Percentiles rank a stretch among this genome's conserved stretches.
Evolutionary conservation across 495 filamentous ascomycete species (phyloP).

Genomic region (Neurospora sp.): DNA sequence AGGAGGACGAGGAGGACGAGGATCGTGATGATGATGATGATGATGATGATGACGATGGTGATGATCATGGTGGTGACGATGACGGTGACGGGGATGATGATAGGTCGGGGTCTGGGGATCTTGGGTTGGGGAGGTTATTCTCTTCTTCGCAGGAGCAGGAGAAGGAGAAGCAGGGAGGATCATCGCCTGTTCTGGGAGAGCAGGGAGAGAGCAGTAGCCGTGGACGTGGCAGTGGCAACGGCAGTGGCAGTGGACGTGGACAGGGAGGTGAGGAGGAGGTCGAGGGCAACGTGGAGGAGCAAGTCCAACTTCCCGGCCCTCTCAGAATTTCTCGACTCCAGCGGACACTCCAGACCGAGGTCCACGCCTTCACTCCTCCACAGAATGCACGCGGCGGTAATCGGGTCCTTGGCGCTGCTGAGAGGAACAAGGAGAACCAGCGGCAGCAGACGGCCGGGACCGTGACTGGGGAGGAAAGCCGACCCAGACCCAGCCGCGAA

Average conservation of each 20-base stretch:
- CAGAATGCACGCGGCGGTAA: not conserved
- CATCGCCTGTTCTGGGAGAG: not conserved
- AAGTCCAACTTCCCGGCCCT: not conserved
- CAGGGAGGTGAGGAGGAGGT: not conserved
- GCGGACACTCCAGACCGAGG: not conserved
- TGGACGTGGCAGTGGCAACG: not conserved
- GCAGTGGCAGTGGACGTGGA: not conserved
- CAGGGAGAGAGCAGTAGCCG: not conserved
- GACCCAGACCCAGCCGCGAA: not conserved
- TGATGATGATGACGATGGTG: not conserved
- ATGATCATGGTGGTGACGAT: not conserved
- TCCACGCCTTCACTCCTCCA: not conserved
- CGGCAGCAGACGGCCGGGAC: not conserved
- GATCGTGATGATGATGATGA: too few relatives aligned
- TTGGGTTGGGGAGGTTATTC: not conserved
- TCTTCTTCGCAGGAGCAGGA: not conserved
- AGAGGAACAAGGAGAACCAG: not conserved
- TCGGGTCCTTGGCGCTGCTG: not conserved
- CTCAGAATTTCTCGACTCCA: not conserved
- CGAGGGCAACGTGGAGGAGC: not conserved
- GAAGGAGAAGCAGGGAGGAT: not conserved
- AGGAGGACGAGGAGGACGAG: not conserved
- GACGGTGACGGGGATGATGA: not conserved
- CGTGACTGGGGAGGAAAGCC: not conserved
- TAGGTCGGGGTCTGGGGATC: not conserved